These are phyloP conservation scores for Tephrocybe rancida DNA, from an alignment of 768 basidiomycete genomes.

Conservation along the genomic window DNA sequence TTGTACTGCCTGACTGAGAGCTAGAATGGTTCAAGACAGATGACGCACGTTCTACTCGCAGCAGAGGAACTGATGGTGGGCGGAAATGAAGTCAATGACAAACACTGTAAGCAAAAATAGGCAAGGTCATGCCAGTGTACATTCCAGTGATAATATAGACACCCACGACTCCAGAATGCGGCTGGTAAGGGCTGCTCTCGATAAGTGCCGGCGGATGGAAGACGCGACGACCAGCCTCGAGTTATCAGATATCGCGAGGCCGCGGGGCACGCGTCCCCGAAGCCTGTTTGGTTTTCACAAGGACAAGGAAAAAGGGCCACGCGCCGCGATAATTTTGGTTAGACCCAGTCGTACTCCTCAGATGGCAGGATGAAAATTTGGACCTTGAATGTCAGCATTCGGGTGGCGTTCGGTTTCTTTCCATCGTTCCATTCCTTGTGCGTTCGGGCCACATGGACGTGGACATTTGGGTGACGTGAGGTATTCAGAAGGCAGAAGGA, in stretches of 20 bases:
- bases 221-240: not conserved
- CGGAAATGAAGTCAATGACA: too few relatives aligned
- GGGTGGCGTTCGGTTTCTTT: conserved; percentile 8
- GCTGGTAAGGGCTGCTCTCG: not conserved
- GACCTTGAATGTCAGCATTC: not conserved
- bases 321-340: not conserved
- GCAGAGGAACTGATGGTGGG: too few relatives aligned
- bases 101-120: too few relatives aligned
- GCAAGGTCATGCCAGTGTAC: too few relatives aligned
- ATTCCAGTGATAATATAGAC: too few relatives aligned
- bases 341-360: not conserved
- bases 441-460: not conserved
- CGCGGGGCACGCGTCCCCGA: conserved; percentile 6
- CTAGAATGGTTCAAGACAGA: too few relatives aligned
- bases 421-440: not conserved
- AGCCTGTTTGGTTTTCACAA: not conserved
- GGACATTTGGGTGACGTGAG: not conserved
- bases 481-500: not conserved
- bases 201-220: not conserved
- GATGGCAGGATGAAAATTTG: not conserved
- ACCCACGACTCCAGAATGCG: too few relatives aligned
- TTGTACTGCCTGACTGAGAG: too few relatives aligned
- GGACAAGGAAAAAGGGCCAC: not conserved
- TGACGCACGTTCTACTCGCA: too few relatives aligned
- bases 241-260: not conserved